Evolutionary conservation across 768 basidiomycete species (phyloP).

Genomic region (Psilocybe subaeruginosa): DNA sequence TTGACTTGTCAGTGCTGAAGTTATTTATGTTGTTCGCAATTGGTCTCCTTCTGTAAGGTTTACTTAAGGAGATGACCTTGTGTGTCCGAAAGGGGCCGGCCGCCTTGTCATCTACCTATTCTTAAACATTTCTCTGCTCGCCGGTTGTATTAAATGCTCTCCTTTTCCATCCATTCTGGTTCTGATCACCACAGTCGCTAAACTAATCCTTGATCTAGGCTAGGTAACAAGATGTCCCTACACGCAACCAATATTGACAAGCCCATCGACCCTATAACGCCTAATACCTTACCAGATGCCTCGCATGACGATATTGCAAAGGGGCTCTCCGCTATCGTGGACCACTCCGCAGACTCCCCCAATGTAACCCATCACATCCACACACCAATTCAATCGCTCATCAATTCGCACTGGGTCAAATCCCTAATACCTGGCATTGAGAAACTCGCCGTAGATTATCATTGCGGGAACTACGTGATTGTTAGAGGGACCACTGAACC

Average conservation of each 20-base stretch:
- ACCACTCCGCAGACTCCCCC: conserved; percentile 31
- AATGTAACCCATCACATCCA: conserved; percentile 35
- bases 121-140: neutral
- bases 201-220: neutral
- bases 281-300: conserved; percentile 38
- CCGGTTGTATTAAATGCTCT: neutral
- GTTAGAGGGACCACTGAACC: conserved; percentile 49
- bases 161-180: neutral
- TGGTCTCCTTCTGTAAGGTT: neutral
- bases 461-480: conserved; percentile 62
- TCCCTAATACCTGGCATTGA: conserved; percentile 58
- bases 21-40: neutral
- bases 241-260: conserved; percentile 17
- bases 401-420: conserved; percentile 41
- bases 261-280: conserved; percentile 30
- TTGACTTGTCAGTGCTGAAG: neutral
- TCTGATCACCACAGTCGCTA: neutral
- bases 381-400: conserved; percentile 29
- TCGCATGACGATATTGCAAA: conserved; percentile 31
- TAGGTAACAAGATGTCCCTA: conserved; percentile 6
- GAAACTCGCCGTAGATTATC: conserved; percentile 51
- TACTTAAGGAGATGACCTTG: neutral
- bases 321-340: conserved; percentile 38
- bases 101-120: neutral
- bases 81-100: neutral